phyloP scores from a whole-genome alignment of 441 rosid genomes.

The Pelargonium cotyledonis region DNA sequence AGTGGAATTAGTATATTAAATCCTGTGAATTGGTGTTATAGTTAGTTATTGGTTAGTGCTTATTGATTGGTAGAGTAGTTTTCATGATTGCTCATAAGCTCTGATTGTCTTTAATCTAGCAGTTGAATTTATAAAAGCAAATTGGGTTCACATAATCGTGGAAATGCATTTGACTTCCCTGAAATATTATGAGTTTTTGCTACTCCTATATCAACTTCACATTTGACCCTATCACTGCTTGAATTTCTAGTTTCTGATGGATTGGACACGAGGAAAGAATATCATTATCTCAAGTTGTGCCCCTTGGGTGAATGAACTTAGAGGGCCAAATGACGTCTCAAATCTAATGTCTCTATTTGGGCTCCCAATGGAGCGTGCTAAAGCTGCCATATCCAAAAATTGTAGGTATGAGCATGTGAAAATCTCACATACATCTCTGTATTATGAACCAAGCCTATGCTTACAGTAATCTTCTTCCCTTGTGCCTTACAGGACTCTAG shows the following conservation, averaged over 20 bases:
- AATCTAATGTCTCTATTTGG: slow-evolving; percentile 72
- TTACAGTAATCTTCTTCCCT: slow-evolving; percentile 11
- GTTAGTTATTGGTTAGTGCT: not conserved
- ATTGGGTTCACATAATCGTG: too few species aligned
- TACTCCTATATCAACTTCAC: slow-evolving; percentile 5
- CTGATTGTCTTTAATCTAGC: not conserved
- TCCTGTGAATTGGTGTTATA: not conserved
- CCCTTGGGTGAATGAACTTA: slow-evolving; percentile 60
- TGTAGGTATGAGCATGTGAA: slow-evolving; percentile 52
- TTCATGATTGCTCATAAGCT: not conserved
- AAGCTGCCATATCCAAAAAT: slow-evolving; percentile 64
- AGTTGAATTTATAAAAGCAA: not conserved
- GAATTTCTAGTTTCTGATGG: slow-evolving; percentile 59
- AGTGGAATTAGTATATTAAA: not conserved
- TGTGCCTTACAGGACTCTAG: slow-evolving; percentile 44
- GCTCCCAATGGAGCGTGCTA: slow-evolving; percentile 61
- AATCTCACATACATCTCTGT: slow-evolving; percentile 8
- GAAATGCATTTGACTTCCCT: too few species aligned
- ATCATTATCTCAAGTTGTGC: slow-evolving; percentile 66
- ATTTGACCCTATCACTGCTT: slow-evolving; percentile 2
- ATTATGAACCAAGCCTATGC: slow-evolving; percentile 5
- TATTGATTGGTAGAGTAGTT: not conserved
- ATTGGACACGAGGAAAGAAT: slow-evolving; percentile 80
- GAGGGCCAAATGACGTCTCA: slow-evolving; percentile 83
- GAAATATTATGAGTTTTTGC: not conserved